Percentiles rank a stretch among this genome's conserved stretches.
These are phyloP conservation scores for Funneliformis caledonium DNA, from an alignment of 371 early-diverging fungal species.

Conservation along the genomic window DNA sequence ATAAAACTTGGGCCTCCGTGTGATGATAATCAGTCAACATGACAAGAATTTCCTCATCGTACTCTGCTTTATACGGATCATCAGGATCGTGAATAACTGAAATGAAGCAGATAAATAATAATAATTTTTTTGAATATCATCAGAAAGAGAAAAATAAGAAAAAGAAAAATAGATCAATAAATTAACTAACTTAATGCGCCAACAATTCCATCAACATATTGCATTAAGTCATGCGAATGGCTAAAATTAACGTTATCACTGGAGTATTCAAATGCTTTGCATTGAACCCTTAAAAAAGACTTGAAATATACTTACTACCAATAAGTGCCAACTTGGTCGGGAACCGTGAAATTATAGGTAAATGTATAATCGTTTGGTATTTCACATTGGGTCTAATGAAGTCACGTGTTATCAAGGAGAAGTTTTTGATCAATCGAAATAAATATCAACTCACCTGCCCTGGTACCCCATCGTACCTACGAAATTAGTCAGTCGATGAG, in stretches of 20 bases:
- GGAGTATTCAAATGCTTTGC: background rate
- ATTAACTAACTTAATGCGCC: conserved; percentile 40
- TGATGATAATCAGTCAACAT: conserved; percentile 74
- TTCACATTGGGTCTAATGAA: conserved; percentile 43
- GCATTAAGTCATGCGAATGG: conserved; percentile 45
- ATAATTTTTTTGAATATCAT: background rate
- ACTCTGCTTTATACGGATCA: conserved; percentile 59
- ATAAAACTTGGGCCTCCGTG: conserved; percentile 43
- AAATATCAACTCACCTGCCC: conserved; percentile 14
- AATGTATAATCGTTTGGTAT: conserved; percentile 48
- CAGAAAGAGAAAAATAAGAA: background rate
- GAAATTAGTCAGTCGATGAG: background rate
- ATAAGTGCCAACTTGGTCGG: conserved; percentile 49
- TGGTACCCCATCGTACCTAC: conserved; percentile 23
- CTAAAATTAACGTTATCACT: background rate
- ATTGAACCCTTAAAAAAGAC: background rate
- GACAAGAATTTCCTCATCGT: conserved; percentile 72
- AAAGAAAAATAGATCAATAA: conserved; percentile 1
- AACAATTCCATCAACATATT: conserved; percentile 48
- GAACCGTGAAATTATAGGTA: conserved; percentile 47
- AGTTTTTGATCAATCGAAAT: background rate
- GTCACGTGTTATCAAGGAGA: background rate
- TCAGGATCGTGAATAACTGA: conserved; percentile 64
- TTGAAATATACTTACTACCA: conserved; percentile 54
- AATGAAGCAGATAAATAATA: conserved; percentile 19